A percentile compares a stretch with the other conserved stretches of the same genome.
phyloP scores from a whole-genome alignment of 208 protist species.

The Naegleria fowleri region DNA sequence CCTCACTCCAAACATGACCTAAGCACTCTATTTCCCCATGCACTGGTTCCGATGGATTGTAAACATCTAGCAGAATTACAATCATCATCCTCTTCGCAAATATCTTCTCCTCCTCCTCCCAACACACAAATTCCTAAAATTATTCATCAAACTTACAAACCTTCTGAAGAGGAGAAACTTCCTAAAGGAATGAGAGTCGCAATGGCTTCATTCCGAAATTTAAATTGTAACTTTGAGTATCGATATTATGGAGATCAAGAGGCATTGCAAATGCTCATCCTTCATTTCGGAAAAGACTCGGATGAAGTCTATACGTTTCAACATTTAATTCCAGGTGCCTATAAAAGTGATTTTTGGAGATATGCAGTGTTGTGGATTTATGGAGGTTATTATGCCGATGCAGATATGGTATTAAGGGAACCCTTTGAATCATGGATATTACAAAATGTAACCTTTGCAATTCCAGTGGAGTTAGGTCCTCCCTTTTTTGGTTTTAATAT shows the following conservation, averaged over 20 bases:
- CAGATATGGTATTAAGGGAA: neutral
- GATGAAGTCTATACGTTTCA: neutral
- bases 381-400: neutral
- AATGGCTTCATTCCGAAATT: too few relatives aligned
- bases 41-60: too few relatives aligned
- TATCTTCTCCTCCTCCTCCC: too few relatives aligned
- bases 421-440: neutral
- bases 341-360: constrained; percentile 3
- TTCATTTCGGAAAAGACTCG: neutral
- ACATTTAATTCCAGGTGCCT: neutral
- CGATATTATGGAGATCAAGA: neutral
- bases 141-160: too few relatives aligned
- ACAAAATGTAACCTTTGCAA: neutral
- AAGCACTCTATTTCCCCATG: too few relatives aligned
- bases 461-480: neutral
- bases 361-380: neutral
- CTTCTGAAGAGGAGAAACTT: too few relatives aligned
- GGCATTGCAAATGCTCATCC: neutral
- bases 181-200: too few relatives aligned
- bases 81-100: too few relatives aligned
- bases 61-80: too few relatives aligned
- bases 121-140: too few relatives aligned
- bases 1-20: too few relatives aligned
- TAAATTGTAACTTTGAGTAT: neutral
- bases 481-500: neutral